These are phyloP conservation scores for Ceratocystis destructans DNA, from an alignment of 2,329 filamentous ascomycete species.

Conservation along the genomic window DNA sequence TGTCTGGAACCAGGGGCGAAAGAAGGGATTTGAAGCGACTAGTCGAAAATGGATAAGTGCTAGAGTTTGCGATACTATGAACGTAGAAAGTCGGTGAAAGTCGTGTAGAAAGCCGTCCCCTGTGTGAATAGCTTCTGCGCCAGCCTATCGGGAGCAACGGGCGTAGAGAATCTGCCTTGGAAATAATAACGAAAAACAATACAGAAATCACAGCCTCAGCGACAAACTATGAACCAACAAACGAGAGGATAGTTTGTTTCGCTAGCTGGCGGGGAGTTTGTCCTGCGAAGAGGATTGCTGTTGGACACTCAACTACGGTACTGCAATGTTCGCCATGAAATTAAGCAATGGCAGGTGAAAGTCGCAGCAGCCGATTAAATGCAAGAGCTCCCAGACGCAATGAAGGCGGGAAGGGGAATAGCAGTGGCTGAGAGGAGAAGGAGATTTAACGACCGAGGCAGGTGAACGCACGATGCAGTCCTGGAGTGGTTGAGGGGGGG, in stretches of 20 bases:
- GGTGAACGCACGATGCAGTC: neutral
- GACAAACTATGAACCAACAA: constrained; percentile 20
- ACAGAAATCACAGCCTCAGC: constrained; percentile 19
- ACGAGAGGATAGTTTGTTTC: neutral
- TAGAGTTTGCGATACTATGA: neutral
- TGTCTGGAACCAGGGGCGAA: constrained; percentile 10
- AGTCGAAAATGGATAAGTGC: constrained; percentile 13
- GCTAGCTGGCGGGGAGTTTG: neutral
- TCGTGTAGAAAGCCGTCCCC: neutral
- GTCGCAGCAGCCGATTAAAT: neutral
- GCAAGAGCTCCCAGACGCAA: neutral
- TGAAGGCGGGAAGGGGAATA: neutral
- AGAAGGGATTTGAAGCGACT: neutral
- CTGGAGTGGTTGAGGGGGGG: neutral
- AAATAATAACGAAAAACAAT: constrained; percentile 15
- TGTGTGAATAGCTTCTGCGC: neutral
- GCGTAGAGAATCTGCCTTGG: neutral
- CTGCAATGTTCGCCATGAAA: constrained; percentile 11
- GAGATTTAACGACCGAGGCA: neutral
- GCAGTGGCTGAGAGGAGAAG: neutral
- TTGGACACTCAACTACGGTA: constrained; percentile 9
- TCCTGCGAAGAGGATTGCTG: constrained; percentile 13
- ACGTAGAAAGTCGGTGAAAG: neutral
- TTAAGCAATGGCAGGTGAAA: neutral
- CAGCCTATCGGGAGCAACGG: constrained; percentile 12